Evolutionary conservation across 1,284 basidiomycete genomes (phyloP), one percentile per base, ranked within the genome.

Genomic region (Trichosporon sp.): DNA sequence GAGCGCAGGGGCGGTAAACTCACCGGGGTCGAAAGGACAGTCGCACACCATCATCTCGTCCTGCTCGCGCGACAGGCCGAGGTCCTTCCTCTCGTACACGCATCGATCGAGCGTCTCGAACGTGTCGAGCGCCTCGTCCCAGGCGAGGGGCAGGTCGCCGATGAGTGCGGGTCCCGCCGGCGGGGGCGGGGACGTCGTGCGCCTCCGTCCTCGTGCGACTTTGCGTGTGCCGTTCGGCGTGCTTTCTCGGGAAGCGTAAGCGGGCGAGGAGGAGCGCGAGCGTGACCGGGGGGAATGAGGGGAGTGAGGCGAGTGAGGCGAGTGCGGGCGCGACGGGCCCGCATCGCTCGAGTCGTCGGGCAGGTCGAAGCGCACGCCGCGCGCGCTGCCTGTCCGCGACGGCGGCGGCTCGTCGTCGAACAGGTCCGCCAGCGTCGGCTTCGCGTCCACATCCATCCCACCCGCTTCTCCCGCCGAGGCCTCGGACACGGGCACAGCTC

Each of bases 21-120:
- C 82, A 96, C 93, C 90, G 80, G 87, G 87, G 70, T 91, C 89
- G 81, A 89, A 94, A 68, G 85, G 84, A 84, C 95, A 98, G 80
- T 73, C 95, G 85, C 95, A 98, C 53, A 90, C 89, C 90, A 94
- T 93, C 83, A 92, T 91, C 85, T 98, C 95, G 76, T 92, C 87
- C 68, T 91, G 88, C 82, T 95, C 93, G 78, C 91, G 89, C 62
- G 91, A 93, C 75, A 89, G 87, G 12, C 97, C 97, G 66, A 99
- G 85, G 51, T 90, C 88, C 79, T 91, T 90, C 82, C 90, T 91
- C 85, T 96, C 92, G 80, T 98, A 98, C 75, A 89, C 89, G 79
- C 95, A 98, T 75, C 86, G 87, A 67, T 84, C 76, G 76, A 98
- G 89, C 80, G 91, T 88, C 70, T 83, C 85, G 77, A 95, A 99